Conservation (phyloP, 2,329 filamentous ascomycete species). For the Penicillium sp. region DNA sequence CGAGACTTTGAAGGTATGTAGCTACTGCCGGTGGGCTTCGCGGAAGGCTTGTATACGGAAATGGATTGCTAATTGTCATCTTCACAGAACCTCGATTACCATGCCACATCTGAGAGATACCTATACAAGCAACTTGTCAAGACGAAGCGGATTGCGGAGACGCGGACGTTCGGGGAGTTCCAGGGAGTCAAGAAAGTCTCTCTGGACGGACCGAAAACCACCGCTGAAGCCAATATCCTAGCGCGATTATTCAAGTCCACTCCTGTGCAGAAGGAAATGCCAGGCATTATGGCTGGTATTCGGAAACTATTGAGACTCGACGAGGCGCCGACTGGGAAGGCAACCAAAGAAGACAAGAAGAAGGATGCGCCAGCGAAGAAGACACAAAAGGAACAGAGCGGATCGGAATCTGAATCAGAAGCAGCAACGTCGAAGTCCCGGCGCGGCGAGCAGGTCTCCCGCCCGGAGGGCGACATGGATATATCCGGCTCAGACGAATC, state of each 20-base stretch:
- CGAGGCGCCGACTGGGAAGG: constrained; percentile 20
- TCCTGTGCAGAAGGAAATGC: constrained; percentile 56
- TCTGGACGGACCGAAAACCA: constrained; percentile 41
- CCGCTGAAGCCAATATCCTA: constrained; percentile 56
- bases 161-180: constrained; percentile 48
- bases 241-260: constrained; percentile 61
- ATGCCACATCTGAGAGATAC: constrained; percentile 52
- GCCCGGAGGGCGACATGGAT: constrained; percentile 7
- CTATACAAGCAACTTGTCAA: constrained; percentile 57
- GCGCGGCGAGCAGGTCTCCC: constrained; percentile 11
- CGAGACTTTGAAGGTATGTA: constrained; percentile 54
- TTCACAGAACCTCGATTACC: constrained; percentile 51
- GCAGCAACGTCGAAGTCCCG: neutral
- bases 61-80: constrained; percentile 5
- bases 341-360: constrained; percentile 10
- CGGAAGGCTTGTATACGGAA: neutral
- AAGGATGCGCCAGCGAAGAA: constrained; percentile 14
- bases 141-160: constrained; percentile 57
- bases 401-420: constrained; percentile 16
- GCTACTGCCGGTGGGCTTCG: neutral
- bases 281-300: constrained; percentile 46
- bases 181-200: constrained; percentile 39
- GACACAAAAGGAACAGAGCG: constrained; percentile 2
- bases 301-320: constrained; percentile 40
- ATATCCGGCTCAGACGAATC: constrained; percentile 29